phyloP scores from a whole-genome alignment of 2,329 filamentous ascomycete species.

The Aspergillus floridensis region DNA sequence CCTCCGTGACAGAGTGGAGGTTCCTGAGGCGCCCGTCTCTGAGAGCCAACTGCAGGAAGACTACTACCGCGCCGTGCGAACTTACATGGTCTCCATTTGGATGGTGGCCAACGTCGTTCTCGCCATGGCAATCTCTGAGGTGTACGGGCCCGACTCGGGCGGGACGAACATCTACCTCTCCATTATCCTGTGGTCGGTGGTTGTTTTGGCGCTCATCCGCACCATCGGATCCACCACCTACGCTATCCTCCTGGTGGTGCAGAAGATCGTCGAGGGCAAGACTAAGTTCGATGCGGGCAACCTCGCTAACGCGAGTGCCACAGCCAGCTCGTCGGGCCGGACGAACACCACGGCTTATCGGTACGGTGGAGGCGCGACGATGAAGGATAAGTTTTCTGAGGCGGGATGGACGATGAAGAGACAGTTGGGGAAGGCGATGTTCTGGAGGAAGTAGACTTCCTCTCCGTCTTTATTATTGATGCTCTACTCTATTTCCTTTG shows the following conservation, averaged over 20 bases:
- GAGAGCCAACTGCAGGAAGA: constrained; percentile 92
- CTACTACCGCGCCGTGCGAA: constrained; percentile 95
- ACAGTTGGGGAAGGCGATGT: constrained; percentile 36
- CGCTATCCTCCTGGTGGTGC: constrained; percentile 77
- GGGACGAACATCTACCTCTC: constrained; percentile 85
- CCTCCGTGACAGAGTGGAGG: constrained; percentile 86
- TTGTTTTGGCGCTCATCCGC: constrained; percentile 80
- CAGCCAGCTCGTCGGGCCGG: constrained; percentile 19
- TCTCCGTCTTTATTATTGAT: constrained; percentile 4
- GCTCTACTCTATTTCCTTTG: background rate
- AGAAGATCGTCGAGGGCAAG: constrained; percentile 81
- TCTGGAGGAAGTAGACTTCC: constrained; percentile 38
- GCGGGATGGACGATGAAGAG: constrained; percentile 35
- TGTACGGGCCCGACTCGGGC: constrained; percentile 70
- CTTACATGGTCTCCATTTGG: constrained; percentile 97
- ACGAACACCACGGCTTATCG: constrained; percentile 18
- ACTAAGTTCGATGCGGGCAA: constrained; percentile 56
- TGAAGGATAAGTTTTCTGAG: constrained; percentile 38
- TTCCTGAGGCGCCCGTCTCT: constrained; percentile 58
- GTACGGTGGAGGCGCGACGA: constrained; percentile 33
- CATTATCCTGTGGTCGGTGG: constrained; percentile 92
- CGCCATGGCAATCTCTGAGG: constrained; percentile 88
- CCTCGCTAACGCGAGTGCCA: constrained; percentile 25
- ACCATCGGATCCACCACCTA: constrained; percentile 79
- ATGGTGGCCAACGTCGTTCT: constrained; percentile 88